Base-by-base conservation (phyloP, 2,329 filamentous ascomycete species). In the Nemania abortiva region DNA sequence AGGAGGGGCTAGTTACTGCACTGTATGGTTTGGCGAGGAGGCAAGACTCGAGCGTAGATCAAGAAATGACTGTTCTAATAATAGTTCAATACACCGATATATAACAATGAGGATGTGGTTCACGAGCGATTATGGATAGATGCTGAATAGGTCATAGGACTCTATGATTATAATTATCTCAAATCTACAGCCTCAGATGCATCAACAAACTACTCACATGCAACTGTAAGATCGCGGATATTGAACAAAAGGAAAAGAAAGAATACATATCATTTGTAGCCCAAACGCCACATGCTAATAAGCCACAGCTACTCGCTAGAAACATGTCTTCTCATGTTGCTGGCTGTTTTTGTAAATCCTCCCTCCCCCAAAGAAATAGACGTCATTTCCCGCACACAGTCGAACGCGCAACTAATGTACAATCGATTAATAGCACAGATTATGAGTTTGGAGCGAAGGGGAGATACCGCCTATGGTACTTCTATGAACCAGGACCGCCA, bases 401-500 rank as follows among this genome's bases (percentile, higher is more conserved):
- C 45, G 47, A 29, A 29, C 13, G 60, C 45, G 56, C 24, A 57
- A 20, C 22, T 71, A 71, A 59, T 71, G 60, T 71, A 71, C 69
- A 71, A 22, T 10, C 1, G 37, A 39, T 18, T 53, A 55, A 63
- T 22, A 55, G 57, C 63, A 66, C 20, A 50, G 39, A 37, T 10
- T 39, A 50, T 56, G 39, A 55, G 52, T 56, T 13, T 47, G 6
- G 11, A 9, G 18, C 7, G 27, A 22, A 5, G 20, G 15, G 9
- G 39, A 10, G n/a, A 15, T 10, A 31, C 42, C n/a, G 39, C 59
- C 49, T 10, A 1, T 18, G 24, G 27, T 39, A 52, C 52, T 59
- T 71, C 63, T 75, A 72, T 50, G 70, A 65, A 50, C 68, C 68
- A 22, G 68, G 54, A 58, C 69, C 63, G 31, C 70, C 73, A 63